A percentile compares a stretch with the other conserved stretches of the same genome.
phyloP scores from a whole-genome alignment of 768 basidiomycete genomes.

The Clathrus columnatus region DNA sequence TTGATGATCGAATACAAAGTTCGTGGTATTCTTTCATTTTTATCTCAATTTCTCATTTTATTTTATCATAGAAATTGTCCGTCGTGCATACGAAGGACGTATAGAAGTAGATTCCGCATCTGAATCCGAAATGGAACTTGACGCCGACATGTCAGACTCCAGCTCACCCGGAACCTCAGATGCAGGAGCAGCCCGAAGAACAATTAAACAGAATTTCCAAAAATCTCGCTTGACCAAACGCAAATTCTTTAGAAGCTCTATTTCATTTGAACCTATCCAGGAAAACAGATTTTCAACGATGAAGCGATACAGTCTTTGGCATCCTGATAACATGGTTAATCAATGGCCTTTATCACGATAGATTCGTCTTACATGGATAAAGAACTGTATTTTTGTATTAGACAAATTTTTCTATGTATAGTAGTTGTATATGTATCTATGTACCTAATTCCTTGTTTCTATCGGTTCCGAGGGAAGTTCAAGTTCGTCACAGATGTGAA shows the following conservation, averaged over 20 bases:
- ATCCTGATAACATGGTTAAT: no score
- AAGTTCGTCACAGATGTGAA: no score
- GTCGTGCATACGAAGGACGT: constrained; percentile 6
- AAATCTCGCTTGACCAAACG: constrained; percentile 1
- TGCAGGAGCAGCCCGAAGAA: neutral
- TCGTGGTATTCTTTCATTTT: neutral
- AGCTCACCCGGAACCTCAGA: constrained; percentile 5
- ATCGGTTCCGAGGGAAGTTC: no score
- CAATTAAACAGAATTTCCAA: neutral
- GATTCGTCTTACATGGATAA: no score
- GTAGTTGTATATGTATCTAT: no score
- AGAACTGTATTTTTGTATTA: no score
- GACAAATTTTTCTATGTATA: no score
- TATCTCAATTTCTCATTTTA: neutral
- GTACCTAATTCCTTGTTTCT: no score
- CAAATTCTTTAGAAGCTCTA: constrained; percentile 9
- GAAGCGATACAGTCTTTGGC: no score
- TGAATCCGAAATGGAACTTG: constrained; percentile 8
- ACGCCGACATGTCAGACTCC: constrained; percentile 1
- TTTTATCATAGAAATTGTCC: neutral
- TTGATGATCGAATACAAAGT: constrained; percentile 41
- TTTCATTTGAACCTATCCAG: constrained; percentile 3
- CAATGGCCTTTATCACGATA: no score
- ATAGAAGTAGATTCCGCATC: constrained; percentile 8
- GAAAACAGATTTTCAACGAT: no score